A percentile compares a stretch with the other conserved stretches of the same genome.
These are phyloP conservation scores for Psidium friedrichsthalianum DNA, from an alignment of 345 rosid genomes.

Conservation along the genomic window DNA sequence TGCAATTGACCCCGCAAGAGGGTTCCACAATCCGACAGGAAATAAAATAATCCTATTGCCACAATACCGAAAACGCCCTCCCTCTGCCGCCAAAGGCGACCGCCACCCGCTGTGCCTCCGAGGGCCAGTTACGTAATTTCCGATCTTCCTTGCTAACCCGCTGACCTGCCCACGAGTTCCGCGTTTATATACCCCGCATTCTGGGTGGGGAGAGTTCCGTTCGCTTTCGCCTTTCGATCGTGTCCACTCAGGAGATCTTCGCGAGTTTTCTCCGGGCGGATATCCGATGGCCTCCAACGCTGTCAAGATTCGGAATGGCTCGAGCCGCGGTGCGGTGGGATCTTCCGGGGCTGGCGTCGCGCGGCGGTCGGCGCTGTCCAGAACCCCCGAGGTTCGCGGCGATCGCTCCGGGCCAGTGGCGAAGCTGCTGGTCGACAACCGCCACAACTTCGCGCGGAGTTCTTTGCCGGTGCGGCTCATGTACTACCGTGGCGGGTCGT, in stretches of 20 bases:
- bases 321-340: neutral
- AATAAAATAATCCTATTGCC: neutral
- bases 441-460: slow-evolving; percentile 15
- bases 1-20: neutral
- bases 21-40: neutral
- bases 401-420: neutral
- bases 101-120: neutral
- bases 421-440: slow-evolving; percentile 3
- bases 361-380: neutral
- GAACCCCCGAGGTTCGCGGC: neutral
- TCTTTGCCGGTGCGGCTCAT: slow-evolving; percentile 20
- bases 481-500: slow-evolving; percentile 18
- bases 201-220: neutral
- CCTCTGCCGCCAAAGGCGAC: neutral
- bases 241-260: neutral
- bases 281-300: neutral
- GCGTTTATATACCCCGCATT: neutral
- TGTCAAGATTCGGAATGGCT: neutral
- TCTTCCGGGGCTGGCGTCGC: neutral
- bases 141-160: no score
- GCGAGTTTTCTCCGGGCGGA: neutral
- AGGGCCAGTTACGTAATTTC: neutral
- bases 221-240: neutral
- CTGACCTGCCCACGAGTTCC: no score
- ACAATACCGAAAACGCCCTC: neutral